Base-by-base conservation (phyloP, 345 rosid genomes). In the Cochlearia excelsa region DNA sequence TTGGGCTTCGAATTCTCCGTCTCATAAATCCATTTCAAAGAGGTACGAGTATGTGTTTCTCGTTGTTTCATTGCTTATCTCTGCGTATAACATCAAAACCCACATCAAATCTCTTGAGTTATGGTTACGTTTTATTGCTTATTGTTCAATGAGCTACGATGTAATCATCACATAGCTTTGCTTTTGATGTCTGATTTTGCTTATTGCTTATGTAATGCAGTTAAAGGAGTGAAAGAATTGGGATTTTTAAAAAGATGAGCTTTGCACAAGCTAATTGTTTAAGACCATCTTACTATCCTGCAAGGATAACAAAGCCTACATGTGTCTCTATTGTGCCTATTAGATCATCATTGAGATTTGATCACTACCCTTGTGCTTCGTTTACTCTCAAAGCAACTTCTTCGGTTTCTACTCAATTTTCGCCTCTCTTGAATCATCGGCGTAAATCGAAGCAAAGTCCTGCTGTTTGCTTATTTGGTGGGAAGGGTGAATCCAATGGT, bases 381-480 rank as follows among this genome's bases (percentile, higher is more conserved):
- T 47, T 68, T 58, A 63, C 56, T 0, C 53, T 67, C 5, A 16
- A 65, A 48, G 51, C 63, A 7, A 54, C 38, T 61, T 46, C 57
- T 34, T 43, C 73, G 9, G 10, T 29, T 28, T 39, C 63, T 54
- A 53, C 53, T 49, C 75, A 57, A 44, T 68, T 57, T 65, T 51
- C 58, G 3, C 73, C 66, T 49, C 43, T 55, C 33, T 35, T 60
- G 51, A 72, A 74, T 61, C 74, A 62, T 47, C 53, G 8, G 7
- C 65, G n/a, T 29, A 79, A 66, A 41, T 47, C 67, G 55, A 69
- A 28, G 35, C 76, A 42, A 54, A 8, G 51, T 39, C 7, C 77
- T 8, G 66, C 77, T 55, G 75, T 83, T 23, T 82, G 90, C 70
- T 74, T 79, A 28, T 79, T 88, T 63, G 93, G 87, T 26, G 87